Base-by-base conservation (phyloP, 2,329 filamentous ascomycete species). In the Leptographium radiaticola region DNA sequence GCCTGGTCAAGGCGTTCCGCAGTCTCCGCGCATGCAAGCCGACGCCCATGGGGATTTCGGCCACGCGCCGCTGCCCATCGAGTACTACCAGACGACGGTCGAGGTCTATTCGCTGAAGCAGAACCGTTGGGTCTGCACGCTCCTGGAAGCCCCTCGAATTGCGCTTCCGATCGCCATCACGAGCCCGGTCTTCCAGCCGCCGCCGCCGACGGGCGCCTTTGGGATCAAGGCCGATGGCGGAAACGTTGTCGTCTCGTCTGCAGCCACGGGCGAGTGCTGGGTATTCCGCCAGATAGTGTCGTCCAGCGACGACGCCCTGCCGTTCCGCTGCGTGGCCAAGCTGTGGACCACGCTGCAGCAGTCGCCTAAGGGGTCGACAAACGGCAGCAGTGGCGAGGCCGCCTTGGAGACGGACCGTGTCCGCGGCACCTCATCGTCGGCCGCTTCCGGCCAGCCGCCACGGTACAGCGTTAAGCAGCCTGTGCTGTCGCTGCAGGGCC, bases 301-400 rank as follows among this genome's bases (percentile, higher is more conserved):
- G 3, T 6, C 18, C 0, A 68, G 70, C 48, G 75, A 76, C 25
- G 63, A 67, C 1, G 69, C 69, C 25, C 59, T 70, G 46, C 64
- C 67, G 16, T 84, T 77, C 65, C 72, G 68, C 40, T 96, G 89
- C 62, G 74, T 93, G 53, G 90, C 85, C 20, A 98, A 98, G 69
- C 71, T 94, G 18, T 98, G 93, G 93, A 96, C 93, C 0, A 84
- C 83, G 46, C 73, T 95, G 33, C 87, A 93, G 63, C 77, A 81
- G 59, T 70, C 71, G 34, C 67, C 71, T 18, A 74, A 74, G 55
- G 71, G 71, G 33, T 6, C 33, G 30, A 74, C 78, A 34, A 65
- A 18, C 70, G 47, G n/a, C 70, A 36, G 39, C 8, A n/a, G n/a
- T n/a, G 51, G 52, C 33, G 58, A 58, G 6, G 10, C 43, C 31